Percentiles rank a stretch among this genome's conserved stretches.
Evolutionary conservation across 2,329 filamentous ascomycete genomes (phyloP).

Genomic region (Colletotrichum musae): DNA sequence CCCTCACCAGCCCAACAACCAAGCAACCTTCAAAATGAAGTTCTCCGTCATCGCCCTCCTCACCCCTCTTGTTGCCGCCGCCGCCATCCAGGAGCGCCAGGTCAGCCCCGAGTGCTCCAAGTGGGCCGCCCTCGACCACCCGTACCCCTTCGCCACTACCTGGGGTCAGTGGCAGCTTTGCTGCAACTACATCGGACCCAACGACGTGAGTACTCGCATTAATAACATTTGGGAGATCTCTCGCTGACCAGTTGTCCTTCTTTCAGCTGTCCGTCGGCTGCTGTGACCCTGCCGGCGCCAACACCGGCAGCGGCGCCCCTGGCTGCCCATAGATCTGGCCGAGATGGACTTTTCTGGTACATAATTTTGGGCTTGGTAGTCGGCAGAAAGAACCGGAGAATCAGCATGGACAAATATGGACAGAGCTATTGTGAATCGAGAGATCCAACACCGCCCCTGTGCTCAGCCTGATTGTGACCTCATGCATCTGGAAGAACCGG

Average conservation of each 20-base stretch:
- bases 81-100: conserved; percentile 21
- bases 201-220: no score
- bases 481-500: no score
- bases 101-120: conserved; percentile 21
- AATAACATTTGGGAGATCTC: no score
- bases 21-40: background rate
- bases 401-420: no score
- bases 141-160: background rate
- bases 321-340: background rate
- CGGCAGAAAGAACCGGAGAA: no score
- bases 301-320: conserved; percentile 18
- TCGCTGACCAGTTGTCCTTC: no score
- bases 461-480: no score
- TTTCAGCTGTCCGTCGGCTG: conserved; percentile 11
- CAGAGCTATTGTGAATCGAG: no score
- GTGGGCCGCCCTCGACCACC: conserved; percentile 1
- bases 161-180: background rate
- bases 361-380: background rate
- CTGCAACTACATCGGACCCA: conserved; percentile 12
- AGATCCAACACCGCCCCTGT: no score
- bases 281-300: conserved; percentile 7
- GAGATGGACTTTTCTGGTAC: background rate
- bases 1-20: background rate
- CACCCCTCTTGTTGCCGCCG: conserved; percentile 8
- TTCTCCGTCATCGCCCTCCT: conserved; percentile 3